A percentile compares a stretch with the other conserved stretches of the same genome.
Evolutionary conservation across 2,329 filamentous ascomycete genomes (phyloP).

Genomic region (Neurospora sp.): DNA sequence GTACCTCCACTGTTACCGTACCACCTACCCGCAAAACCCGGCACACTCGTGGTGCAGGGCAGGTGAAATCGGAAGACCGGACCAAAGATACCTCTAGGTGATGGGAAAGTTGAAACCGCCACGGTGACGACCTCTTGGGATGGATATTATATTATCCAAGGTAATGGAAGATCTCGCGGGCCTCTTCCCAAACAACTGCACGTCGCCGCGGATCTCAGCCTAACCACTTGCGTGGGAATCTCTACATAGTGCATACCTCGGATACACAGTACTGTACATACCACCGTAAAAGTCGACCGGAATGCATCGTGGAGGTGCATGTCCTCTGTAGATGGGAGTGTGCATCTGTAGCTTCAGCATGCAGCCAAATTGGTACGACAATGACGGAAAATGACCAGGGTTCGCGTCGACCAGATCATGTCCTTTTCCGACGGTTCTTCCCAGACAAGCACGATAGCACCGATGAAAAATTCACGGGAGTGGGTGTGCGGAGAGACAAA

Average conservation of each 20-base stretch:
- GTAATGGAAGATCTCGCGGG: background rate
- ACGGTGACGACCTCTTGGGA: background rate
- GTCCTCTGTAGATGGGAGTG: conserved; percentile 1
- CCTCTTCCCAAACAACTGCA: background rate
- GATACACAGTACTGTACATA: background rate
- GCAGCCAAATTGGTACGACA: conserved; percentile 13
- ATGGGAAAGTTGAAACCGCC: background rate
- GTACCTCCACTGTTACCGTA: background rate
- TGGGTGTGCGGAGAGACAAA: background rate
- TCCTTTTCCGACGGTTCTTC: background rate
- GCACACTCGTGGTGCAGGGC: background rate
- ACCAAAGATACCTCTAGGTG: background rate
- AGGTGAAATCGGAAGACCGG: background rate
- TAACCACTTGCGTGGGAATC: background rate
- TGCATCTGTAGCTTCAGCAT: conserved; percentile 8
- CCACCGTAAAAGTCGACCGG: background rate
- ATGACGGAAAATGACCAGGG: conserved; percentile 19
- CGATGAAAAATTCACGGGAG: background rate
- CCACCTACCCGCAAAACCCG: background rate
- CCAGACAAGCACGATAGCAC: background rate
- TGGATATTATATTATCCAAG: background rate
- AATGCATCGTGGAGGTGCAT: background rate
- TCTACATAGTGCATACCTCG: background rate
- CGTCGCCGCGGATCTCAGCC: background rate
- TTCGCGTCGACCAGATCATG: conserved; percentile 3